A percentile compares a stretch with the other conserved stretches of the same genome.
Evolutionary conservation across 2,329 filamentous ascomycete species (phyloP).

Genomic region (Trichothecium roseum): DNA sequence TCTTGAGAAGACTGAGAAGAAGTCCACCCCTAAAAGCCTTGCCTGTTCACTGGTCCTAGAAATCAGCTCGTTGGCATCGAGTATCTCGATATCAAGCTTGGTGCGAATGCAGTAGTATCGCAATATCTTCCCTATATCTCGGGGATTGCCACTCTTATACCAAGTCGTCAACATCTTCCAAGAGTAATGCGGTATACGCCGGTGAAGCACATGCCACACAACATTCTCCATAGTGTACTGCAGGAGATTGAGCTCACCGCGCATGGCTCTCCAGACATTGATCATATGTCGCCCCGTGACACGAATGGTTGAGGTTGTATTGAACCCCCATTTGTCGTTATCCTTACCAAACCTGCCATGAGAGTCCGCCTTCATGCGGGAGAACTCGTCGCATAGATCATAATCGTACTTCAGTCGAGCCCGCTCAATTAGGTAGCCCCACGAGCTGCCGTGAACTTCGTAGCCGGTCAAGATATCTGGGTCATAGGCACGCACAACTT

Average conservation of each 20-base stretch:
- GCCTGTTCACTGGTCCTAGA: constrained; percentile 89
- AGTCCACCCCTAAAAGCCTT: constrained; percentile 84
- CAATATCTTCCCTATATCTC: constrained; percentile 64
- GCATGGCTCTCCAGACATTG: constrained; percentile 95
- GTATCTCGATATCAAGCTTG: constrained; percentile 76
- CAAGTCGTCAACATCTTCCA: constrained; percentile 71
- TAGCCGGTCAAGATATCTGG: constrained; percentile 92
- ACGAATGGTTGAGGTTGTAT: constrained; percentile 80
- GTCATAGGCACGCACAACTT: constrained; percentile 74
- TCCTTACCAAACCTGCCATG: constrained; percentile 80
- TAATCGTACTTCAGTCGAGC: constrained; percentile 80
- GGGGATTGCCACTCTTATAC: constrained; percentile 60
- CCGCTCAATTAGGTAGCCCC: constrained; percentile 92
- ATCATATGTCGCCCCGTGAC: constrained; percentile 95
- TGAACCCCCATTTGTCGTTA: constrained; percentile 85
- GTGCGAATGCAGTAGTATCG: constrained; percentile 69
- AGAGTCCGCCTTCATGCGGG: constrained; percentile 74
- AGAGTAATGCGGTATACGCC: constrained; percentile 78
- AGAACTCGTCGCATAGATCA: constrained; percentile 84
- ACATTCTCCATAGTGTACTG: constrained; percentile 98
- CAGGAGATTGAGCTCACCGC: constrained; percentile 78
- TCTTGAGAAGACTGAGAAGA: constrained; percentile 89
- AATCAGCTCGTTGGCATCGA: constrained; percentile 83
- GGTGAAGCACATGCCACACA: constrained; percentile 79
- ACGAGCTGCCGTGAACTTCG: constrained; percentile 86